Conservation (phyloP, 257 asterid genomes). For the Sherardia arvensis region DNA sequence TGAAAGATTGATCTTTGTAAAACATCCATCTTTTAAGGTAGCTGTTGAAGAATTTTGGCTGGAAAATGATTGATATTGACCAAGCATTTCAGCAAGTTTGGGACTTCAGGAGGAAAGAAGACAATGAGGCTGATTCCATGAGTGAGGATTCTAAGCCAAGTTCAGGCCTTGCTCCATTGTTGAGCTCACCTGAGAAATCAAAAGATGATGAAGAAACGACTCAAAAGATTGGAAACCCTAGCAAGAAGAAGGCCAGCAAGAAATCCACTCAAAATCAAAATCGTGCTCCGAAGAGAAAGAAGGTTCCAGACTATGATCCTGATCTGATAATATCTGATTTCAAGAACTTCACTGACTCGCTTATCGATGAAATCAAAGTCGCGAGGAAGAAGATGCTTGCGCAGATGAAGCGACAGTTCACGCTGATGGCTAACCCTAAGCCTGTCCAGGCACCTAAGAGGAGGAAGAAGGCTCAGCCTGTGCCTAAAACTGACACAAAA, state of each 20-base stretch:
- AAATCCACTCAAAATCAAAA: not conserved
- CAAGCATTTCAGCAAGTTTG: slow-evolving; percentile 38
- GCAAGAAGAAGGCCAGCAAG: slow-evolving; percentile 13
- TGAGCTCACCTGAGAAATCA: slow-evolving; percentile 21
- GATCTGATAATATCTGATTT: slow-evolving; percentile 23
- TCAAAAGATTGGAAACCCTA: slow-evolving; percentile 7
- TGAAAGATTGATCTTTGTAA: not conserved
- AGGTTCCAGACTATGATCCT: slow-evolving; percentile 14
- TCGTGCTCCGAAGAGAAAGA: slow-evolving; percentile 11
- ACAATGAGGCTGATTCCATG: slow-evolving; percentile 36
- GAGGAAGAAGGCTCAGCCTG: not conserved
- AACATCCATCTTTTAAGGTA: not conserved
- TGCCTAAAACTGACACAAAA: slow-evolving; percentile 7
- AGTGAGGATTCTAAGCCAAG: slow-evolving; percentile 41
- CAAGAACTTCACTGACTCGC: slow-evolving; percentile 31
- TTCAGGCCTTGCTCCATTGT: slow-evolving; percentile 14
- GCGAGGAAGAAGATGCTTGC: slow-evolving; percentile 35
- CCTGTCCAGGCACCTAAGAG: slow-evolving; percentile 3
- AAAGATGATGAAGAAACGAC: slow-evolving; percentile 14
- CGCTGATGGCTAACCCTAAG: slow-evolving; percentile 14
- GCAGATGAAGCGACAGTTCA: slow-evolving; percentile 33
- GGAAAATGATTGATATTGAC: slow-evolving; percentile 29
- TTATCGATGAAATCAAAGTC: slow-evolving; percentile 36
- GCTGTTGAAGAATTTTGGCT: not conserved
- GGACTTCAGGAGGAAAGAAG: slow-evolving; percentile 47